phyloP scores from a whole-genome alignment of 2,329 filamentous ascomycete genomes.

The Byssothecium circinans region DNA sequence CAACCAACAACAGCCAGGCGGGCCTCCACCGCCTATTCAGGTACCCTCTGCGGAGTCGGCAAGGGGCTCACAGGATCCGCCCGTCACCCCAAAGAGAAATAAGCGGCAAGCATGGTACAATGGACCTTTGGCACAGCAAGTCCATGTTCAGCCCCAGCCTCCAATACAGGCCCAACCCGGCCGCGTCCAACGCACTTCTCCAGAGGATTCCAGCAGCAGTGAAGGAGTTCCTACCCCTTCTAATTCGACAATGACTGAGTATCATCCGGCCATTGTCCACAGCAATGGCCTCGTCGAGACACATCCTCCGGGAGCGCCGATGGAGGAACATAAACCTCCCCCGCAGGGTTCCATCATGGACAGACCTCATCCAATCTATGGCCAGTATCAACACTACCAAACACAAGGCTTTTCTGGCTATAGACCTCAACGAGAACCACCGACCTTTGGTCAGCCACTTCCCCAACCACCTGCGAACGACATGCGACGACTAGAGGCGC shows the following conservation, averaged over 20 bases:
- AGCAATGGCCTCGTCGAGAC: slow-evolving; percentile 53
- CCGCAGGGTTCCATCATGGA: slow-evolving; percentile 40
- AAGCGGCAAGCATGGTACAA: slow-evolving; percentile 77
- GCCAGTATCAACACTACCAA: slow-evolving; percentile 33
- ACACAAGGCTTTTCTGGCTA: slow-evolving; percentile 32
- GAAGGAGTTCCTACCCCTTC: slow-evolving; percentile 58
- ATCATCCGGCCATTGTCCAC: slow-evolving; percentile 56
- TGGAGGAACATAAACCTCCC: slow-evolving; percentile 45
- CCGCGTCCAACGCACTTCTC: slow-evolving; percentile 53
- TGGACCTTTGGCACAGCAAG: slow-evolving; percentile 45
- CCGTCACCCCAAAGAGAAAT: slow-evolving; percentile 58
- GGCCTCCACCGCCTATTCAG: slow-evolving; percentile 29
- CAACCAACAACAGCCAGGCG: slow-evolving; percentile 25
- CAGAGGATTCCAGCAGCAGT: slow-evolving; percentile 58
- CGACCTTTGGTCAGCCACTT: slow-evolving; percentile 35
- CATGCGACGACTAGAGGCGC: slow-evolving; percentile 61
- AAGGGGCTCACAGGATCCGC: slow-evolving; percentile 42
- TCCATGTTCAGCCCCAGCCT: slow-evolving; percentile 1
- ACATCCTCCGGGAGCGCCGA: slow-evolving; percentile 41
- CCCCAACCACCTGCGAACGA: slow-evolving; percentile 47
- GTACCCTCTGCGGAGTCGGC: slow-evolving; percentile 36
- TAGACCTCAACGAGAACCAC: slow-evolving; percentile 32
- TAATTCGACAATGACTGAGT: slow-evolving; percentile 52
- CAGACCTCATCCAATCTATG: slow-evolving; percentile 37
- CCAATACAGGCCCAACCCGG: slow-evolving; percentile 23